Conservation (phyloP, 257 asterid genomes). For the Nicotiana benthamiana region DNA sequence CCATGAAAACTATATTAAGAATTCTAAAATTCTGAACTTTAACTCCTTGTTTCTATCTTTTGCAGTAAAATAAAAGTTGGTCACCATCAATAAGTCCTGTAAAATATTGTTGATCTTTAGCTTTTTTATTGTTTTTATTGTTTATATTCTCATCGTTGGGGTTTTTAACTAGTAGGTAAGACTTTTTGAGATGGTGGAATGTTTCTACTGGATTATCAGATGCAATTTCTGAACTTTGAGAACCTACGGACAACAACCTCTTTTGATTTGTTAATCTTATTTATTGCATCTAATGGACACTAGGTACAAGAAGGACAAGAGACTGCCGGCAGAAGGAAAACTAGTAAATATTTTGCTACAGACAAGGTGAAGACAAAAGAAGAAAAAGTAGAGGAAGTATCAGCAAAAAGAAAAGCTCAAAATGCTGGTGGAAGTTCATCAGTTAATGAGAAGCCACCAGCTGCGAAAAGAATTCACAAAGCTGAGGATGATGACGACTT, state of each 20-base stretch:
- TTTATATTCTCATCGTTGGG: neutral
- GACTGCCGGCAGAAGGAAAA: constrained; percentile 69
- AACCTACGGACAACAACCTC: neutral
- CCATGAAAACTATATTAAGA: neutral
- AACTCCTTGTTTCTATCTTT: neutral
- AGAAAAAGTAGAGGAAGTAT: constrained; percentile 45
- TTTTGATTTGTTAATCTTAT: neutral
- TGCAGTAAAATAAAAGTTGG: neutral
- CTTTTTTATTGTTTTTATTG: too few species aligned
- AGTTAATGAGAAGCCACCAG: constrained; percentile 39
- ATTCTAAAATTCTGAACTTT: neutral
- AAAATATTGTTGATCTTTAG: neutral
- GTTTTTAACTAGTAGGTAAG: neutral
- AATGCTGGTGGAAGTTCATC: constrained; percentile 21
- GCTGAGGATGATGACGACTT: constrained; percentile 74
- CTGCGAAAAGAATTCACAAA: constrained; percentile 52
- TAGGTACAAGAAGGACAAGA: constrained; percentile 59
- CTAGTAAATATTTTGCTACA: constrained; percentile 80
- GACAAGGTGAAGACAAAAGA: constrained; percentile 40
- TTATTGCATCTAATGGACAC: neutral
- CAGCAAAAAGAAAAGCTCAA: constrained; percentile 52
- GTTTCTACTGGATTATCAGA: constrained; percentile 1
- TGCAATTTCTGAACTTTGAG: neutral
- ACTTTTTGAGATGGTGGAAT: neutral
- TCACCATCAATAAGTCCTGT: neutral